Conservation (phyloP, 148 eudicot species). For the Talinum fruticosum region DNA sequence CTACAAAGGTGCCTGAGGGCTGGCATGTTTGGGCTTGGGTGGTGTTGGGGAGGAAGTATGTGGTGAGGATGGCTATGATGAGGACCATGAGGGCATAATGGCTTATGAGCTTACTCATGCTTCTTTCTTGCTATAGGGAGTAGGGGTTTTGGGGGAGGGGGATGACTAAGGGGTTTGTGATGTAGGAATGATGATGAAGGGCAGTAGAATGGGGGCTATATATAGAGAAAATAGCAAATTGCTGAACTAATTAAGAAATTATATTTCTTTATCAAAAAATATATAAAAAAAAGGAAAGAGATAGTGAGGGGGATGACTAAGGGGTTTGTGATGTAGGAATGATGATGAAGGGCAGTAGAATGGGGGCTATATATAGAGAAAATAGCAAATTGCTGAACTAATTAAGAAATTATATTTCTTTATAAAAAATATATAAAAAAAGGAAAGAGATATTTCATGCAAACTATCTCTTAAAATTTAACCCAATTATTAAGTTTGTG, state of each 20-base stretch:
- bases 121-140: too few relatives aligned
- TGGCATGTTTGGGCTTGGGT: constrained; percentile 13
- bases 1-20: constrained; percentile 17
- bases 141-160: too few relatives aligned
- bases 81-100: background rate
- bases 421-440: too few relatives aligned
- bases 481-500: too few relatives aligned
- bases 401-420: background rate
- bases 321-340: background rate
- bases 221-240: background rate
- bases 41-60: background rate
- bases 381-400: background rate
- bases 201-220: background rate
- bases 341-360: background rate
- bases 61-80: background rate
- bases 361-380: background rate
- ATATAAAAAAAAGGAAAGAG: too few relatives aligned
- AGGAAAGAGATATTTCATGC: too few relatives aligned
- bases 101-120: background rate
- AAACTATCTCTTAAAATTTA: too few relatives aligned
- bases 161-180: too few relatives aligned
- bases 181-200: background rate
- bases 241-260: background rate
- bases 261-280: too few relatives aligned
- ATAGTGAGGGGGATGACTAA: too few relatives aligned